These are phyloP conservation scores for Terana coerulea DNA, from an alignment of 768 basidiomycete genomes.

Conservation along the genomic window DNA sequence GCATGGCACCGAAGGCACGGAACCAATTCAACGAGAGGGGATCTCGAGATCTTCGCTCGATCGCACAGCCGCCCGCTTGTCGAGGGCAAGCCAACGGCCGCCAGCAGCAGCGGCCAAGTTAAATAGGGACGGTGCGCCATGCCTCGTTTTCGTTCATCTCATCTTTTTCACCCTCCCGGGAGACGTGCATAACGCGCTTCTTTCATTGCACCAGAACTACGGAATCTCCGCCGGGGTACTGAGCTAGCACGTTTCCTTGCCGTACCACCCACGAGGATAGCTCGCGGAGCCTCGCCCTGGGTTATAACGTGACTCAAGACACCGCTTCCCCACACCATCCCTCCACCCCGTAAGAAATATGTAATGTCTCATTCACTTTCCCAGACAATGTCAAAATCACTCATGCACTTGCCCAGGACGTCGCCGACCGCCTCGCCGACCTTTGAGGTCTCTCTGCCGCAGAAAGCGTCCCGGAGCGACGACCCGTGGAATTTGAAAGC, in stretches of 20 bases:
- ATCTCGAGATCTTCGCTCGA: too few species aligned
- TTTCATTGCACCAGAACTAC: too few species aligned
- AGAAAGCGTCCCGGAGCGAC: slow-evolving; percentile 14
- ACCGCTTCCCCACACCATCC: not conserved
- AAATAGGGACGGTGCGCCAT: too few species aligned
- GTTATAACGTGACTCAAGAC: not conserved
- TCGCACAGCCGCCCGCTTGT: too few species aligned
- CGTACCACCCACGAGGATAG: not conserved
- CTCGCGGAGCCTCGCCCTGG: not conserved
- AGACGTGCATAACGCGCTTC: too few species aligned
- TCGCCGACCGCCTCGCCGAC: not conserved
- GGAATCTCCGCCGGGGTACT: not conserved
- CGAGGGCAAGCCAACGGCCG: too few species aligned
- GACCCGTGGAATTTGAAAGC: slow-evolving; percentile 36
- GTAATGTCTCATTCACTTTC: not conserved
- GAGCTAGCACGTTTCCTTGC: not conserved
- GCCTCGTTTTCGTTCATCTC: too few species aligned
- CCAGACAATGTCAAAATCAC: too few species aligned
- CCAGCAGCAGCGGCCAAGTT: too few species aligned
- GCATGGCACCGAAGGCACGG: too few species aligned
- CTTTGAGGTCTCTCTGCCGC: not conserved
- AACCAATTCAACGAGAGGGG: too few species aligned
- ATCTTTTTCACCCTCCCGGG: too few species aligned
- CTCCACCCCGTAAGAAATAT: not conserved
- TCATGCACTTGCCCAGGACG: not conserved